Base-by-base conservation (phyloP, 352 stramenopile genomes). In the Pythium aphanidermatum region DNA sequence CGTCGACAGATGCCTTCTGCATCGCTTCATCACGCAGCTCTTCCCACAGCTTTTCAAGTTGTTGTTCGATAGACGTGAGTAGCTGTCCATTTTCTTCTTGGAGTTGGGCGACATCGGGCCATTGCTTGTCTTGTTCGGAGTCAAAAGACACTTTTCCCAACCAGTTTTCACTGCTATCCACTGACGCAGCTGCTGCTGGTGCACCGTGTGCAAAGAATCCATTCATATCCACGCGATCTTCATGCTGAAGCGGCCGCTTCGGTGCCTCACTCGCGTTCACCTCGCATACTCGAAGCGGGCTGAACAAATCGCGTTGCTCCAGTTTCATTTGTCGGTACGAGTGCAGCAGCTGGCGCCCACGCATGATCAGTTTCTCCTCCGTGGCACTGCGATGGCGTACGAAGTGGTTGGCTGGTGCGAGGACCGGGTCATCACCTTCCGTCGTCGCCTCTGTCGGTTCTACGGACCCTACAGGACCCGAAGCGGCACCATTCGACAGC, bases 251-350 rank as follows among this genome's bases (percentile, higher is more conserved):
- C n/a, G n/a, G n/a, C n/a, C n/a, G n/a, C n/a, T n/a, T n/a, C n/a
- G n/a, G n/a, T n/a, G n/a, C n/a, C n/a, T n/a, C n/a, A n/a, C n/a
- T n/a, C n/a, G n/a, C n/a, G n/a, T n/a, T n/a, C n/a, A n/a, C n/a
- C n/a, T n/a, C n/a, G n/a, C n/a, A n/a, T n/a, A n/a, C n/a, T n/a
- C n/a, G n/a, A n/a, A n/a, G n/a, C n/a, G n/a, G n/a, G n/a, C n/a
- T n/a, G n/a, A 58, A 2, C 11, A 43, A 48, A 23, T 46, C 27
- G 23, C 47, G 60, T 23, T 57, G 59, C 30, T 68, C 61, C 24
- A 20, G 29, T 51, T 75, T 73, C 43, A 74, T 63, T 16, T 45
- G 60, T 41, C 83, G 73, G 42, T 77, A 85, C 14, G 58, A 34
- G 5, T 65, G 57, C 13, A 85, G 47, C 34, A 85, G 39, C 6